phyloP scores from a whole-genome alignment of 2,329 filamentous ascomycete genomes.

The Helminthosporium solani region DNA sequence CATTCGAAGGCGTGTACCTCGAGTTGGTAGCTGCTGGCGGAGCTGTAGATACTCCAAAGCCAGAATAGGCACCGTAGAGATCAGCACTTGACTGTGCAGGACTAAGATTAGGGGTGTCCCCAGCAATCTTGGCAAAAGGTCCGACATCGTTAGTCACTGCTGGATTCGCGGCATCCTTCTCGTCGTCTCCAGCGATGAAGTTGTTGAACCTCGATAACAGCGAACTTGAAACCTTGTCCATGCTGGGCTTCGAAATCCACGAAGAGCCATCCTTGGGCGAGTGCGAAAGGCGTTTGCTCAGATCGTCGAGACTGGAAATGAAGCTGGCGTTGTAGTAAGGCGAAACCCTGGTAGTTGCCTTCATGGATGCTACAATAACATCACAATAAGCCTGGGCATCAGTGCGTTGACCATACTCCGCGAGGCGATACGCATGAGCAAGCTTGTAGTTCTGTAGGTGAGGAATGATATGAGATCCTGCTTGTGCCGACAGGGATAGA shows the following conservation, averaged over 20 bases:
- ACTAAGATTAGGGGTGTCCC: slow-evolving; percentile 55
- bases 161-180: slow-evolving; percentile 61
- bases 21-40: slow-evolving; percentile 34
- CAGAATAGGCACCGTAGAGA: slow-evolving; percentile 68
- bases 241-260: slow-evolving; percentile 92
- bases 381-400: slow-evolving; percentile 94
- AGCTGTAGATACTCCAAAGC: slow-evolving; percentile 44
- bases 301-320: slow-evolving; percentile 75
- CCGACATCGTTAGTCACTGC: slow-evolving; percentile 61
- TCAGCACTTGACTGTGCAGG: slow-evolving; percentile 70
- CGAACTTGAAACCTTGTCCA: slow-evolving; percentile 91
- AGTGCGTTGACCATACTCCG: slow-evolving; percentile 76
- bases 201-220: slow-evolving; percentile 94
- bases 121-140: slow-evolving; percentile 78
- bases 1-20: slow-evolving; percentile 41
- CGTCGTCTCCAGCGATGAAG: slow-evolving; percentile 90
- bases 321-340: slow-evolving; percentile 80
- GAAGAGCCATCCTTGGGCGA: slow-evolving; percentile 77
- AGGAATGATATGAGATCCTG: slow-evolving; percentile 61
- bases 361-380: slow-evolving; percentile 72
- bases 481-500: slow-evolving; percentile 64
- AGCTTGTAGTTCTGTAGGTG: slow-evolving; percentile 91
- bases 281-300: slow-evolving; percentile 79
- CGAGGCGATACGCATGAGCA: slow-evolving; percentile 78
- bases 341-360: slow-evolving; percentile 77